Evolutionary conservation across 176 grass and related monocot species (phyloP).

Genomic region (Olyra latifolia): DNA sequence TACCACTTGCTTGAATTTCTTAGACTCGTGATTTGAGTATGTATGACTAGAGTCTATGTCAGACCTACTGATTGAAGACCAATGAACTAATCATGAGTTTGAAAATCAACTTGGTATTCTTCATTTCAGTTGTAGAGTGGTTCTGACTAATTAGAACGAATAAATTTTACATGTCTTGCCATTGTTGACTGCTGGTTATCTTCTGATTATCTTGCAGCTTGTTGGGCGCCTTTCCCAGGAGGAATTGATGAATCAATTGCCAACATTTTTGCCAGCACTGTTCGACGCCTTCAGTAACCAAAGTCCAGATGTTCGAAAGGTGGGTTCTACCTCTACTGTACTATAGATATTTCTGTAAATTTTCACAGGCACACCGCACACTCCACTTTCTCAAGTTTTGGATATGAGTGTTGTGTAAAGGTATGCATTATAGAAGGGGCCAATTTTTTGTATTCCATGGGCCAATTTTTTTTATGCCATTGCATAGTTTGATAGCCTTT

Average conservation of each 20-base stretch:
- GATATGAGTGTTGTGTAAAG: neutral
- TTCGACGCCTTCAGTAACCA: conserved; percentile 97
- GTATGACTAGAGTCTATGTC: neutral
- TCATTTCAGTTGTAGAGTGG: neutral
- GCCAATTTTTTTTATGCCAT: too few species aligned
- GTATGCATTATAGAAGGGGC: neutral
- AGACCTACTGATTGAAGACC: neutral
- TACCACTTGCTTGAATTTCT: neutral
- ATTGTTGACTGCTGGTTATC: conserved; percentile 28
- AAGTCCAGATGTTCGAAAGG: conserved; percentile 97
- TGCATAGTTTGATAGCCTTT: too few species aligned
- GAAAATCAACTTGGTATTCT: neutral
- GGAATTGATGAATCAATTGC: conserved; percentile 82
- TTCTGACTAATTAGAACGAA: neutral
- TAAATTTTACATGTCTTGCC: neutral
- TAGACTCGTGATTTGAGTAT: neutral
- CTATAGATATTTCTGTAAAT: conserved; percentile 5
- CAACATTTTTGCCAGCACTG: conserved; percentile 89
- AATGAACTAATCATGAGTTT: neutral
- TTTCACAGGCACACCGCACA: neutral
- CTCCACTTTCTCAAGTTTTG: neutral
- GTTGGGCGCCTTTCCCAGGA: conserved; percentile 76
- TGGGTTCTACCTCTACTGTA: conserved; percentile 14
- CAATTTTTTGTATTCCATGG: too few species aligned
- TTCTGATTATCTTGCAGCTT: conserved; percentile 59